A percentile compares a stretch with the other conserved stretches of the same genome.
Conservation (phyloP, 2,329 filamentous ascomycete species). For the Monilinia laxa region DNA sequence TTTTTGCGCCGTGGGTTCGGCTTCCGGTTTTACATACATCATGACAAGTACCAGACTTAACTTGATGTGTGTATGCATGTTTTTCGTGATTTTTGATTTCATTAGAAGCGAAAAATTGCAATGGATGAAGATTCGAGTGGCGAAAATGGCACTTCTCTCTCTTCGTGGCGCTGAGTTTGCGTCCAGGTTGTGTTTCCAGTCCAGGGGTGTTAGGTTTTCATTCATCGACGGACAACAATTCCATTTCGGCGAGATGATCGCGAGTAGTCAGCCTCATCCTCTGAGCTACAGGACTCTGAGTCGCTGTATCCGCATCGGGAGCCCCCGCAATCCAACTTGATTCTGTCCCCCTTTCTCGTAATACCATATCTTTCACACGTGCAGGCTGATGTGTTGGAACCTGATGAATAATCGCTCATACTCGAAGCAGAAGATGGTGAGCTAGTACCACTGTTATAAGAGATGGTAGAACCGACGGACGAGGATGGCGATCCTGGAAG, state of each 20-base stretch:
- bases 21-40: conserved; percentile 33
- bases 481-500: conserved; percentile 62
- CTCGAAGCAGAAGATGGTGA: conserved; percentile 71
- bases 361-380: conserved; percentile 96
- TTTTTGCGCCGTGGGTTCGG: conserved; percentile 37
- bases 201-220: conserved; percentile 10
- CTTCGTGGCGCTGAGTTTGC: conserved; percentile 3
- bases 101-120: conserved; percentile 23
- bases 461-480: conserved; percentile 71
- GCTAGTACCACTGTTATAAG: conserved; percentile 64
- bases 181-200: conserved; percentile 23
- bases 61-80: conserved; percentile 29
- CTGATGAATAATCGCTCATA: conserved; percentile 75
- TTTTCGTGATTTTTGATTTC: background rate
- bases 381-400: conserved; percentile 69
- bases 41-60: conserved; percentile 33
- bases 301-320: conserved; percentile 79
- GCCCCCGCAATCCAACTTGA: conserved; percentile 95
- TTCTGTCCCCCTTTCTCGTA: conserved; percentile 85
- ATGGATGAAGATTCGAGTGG: conserved; percentile 24
- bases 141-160: conserved; percentile 12
- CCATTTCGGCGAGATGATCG: conserved; percentile 62
- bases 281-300: conserved; percentile 65
- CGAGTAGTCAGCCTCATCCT: conserved; percentile 59
- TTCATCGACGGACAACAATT: conserved; percentile 52